phyloP scores from a whole-genome alignment of 495 filamentous ascomycete species.

The Penicillium cataractarum region DNA sequence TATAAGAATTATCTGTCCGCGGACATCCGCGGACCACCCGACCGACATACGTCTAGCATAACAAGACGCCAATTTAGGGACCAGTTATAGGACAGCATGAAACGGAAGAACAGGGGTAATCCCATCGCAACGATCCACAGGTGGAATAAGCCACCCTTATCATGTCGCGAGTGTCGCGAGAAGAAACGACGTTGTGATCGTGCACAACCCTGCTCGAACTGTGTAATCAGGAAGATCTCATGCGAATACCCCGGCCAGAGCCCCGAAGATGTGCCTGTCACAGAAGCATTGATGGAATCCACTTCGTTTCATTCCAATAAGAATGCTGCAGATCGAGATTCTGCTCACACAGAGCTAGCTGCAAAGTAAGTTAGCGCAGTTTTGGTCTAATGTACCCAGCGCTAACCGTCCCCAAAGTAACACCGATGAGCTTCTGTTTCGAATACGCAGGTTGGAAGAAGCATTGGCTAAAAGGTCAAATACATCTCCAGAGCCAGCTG shows the following conservation, averaged over 20 bases:
- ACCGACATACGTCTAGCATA: background rate
- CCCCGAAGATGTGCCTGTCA: background rate
- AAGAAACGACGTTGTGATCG: conserved; percentile 37
- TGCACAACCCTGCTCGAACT: conserved; percentile 35
- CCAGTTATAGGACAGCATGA: conserved; percentile 18
- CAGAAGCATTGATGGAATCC: background rate
- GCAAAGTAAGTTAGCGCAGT: conserved; percentile 4
- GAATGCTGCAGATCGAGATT: background rate
- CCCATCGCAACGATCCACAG: conserved; percentile 17
- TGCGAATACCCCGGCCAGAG: conserved; percentile 25
- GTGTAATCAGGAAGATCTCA: conserved; percentile 22
- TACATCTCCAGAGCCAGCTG: background rate
- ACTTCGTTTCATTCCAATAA: background rate
- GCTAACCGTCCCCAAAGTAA: conserved; percentile 12
- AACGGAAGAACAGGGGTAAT: conserved; percentile 20
- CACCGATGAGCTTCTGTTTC: conserved; percentile 20
- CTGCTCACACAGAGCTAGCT: background rate
- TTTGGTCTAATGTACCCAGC: background rate
- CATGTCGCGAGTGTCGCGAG: conserved; percentile 30
- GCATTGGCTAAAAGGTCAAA: conserved; percentile 3
- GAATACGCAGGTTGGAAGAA: conserved; percentile 21
- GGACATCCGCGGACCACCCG: conserved; percentile 15
- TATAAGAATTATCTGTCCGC: conserved; percentile 10
- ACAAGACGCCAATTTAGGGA: background rate
- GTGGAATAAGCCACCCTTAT: conserved; percentile 25